Evolutionary conservation across 129 eudicot species (phyloP).

Genomic region (Cynara cardunculus): DNA sequence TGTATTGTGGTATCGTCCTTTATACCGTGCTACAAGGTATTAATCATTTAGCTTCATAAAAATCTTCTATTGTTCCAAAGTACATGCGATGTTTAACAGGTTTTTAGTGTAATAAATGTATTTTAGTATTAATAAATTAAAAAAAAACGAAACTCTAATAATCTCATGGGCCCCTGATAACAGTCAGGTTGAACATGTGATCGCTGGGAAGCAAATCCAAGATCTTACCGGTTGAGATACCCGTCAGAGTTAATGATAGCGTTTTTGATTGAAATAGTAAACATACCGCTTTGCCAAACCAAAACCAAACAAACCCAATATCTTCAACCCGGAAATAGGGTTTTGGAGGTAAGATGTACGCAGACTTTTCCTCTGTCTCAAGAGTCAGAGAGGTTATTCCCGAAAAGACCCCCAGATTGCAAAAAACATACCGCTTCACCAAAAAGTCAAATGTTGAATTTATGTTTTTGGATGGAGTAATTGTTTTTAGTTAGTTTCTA

Average conservation of each 20-base stretch:
- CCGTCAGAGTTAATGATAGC: background rate
- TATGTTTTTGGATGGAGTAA: background rate
- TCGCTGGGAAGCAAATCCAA: background rate
- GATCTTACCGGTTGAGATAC: background rate
- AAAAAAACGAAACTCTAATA: background rate
- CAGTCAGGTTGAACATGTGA: background rate
- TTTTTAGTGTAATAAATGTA: background rate
- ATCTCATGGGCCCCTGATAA: background rate
- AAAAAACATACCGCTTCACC: background rate
- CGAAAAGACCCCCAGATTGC: background rate
- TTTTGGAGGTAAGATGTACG: background rate
- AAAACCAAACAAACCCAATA: background rate
- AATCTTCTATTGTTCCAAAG: background rate
- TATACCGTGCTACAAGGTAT: conserved; percentile 94
- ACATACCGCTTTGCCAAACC: background rate
- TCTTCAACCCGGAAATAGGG: background rate
- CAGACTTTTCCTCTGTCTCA: background rate
- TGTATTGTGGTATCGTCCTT: conserved; percentile 89
- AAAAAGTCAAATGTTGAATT: background rate
- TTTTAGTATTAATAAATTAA: background rate
- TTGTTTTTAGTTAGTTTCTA: background rate
- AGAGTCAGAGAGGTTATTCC: background rate
- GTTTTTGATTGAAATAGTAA: background rate
- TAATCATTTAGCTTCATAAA: background rate
- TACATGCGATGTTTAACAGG: conserved; percentile 7